These are phyloP conservation scores for Taiwanofungus camphoratus DNA, from an alignment of 1,284 basidiomycete genomes.

Conservation along the genomic window DNA sequence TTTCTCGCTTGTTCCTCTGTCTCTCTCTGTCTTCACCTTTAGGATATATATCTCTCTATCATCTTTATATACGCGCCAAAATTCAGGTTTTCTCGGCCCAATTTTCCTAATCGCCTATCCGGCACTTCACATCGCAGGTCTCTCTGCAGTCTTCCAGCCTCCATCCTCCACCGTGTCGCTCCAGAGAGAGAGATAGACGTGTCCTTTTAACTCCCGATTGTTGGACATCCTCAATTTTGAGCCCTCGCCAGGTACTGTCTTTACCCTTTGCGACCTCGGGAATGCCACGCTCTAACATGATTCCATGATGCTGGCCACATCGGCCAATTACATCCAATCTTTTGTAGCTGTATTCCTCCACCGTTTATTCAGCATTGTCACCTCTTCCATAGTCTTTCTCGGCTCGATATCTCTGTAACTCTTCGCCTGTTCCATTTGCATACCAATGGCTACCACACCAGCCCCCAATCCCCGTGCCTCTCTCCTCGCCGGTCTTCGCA, in stretches of 20 bases:
- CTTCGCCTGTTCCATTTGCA: conserved; percentile 22
- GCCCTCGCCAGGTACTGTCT: conserved; percentile 15
- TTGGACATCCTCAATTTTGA: conserved; percentile 9
- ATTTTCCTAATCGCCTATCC: conserved; percentile 25
- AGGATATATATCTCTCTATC: conserved; percentile 33
- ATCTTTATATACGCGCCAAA: conserved; percentile 27
- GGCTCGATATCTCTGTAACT: conserved; percentile 7
- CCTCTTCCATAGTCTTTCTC: conserved; percentile 17
- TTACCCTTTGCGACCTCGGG: not conserved
- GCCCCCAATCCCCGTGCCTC: conserved; percentile 66
- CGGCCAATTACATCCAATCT: too few species aligned
- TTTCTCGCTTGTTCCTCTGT: conserved; percentile 26
- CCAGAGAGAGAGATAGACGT: conserved; percentile 29
- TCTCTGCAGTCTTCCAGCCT: conserved; percentile 15
- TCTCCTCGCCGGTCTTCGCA: conserved; percentile 78
- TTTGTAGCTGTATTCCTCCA: conserved; percentile 23
- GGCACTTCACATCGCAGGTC: conserved; percentile 23
- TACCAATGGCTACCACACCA: conserved; percentile 51
- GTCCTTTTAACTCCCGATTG: conserved; percentile 19
- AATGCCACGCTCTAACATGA: conserved; percentile 3
- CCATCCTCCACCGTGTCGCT: conserved; percentile 16
- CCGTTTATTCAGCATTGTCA: conserved; percentile 14
- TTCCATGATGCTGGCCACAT: too few species aligned
- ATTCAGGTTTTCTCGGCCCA: conserved; percentile 20
- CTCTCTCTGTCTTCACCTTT: conserved; percentile 29